phyloP scores from a whole-genome alignment of 495 filamentous ascomycete genomes.

The Podospora sp. region DNA sequence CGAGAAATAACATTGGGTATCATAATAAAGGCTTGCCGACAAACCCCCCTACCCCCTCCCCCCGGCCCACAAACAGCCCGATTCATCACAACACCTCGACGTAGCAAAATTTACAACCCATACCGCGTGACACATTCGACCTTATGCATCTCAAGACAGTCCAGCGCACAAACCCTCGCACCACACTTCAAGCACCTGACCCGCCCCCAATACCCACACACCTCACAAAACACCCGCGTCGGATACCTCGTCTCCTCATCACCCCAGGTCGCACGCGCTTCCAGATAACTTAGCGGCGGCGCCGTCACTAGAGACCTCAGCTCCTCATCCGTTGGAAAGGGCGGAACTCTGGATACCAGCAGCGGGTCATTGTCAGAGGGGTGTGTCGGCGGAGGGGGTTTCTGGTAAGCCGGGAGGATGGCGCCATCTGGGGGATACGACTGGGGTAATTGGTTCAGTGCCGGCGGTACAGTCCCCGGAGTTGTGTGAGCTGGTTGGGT shows the following conservation, averaged over 20 bases:
- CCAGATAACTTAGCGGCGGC: conserved; percentile 78
- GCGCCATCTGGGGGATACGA: conserved; percentile 34
- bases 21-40: too few relatives aligned
- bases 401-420: conserved; percentile 38
- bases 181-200: conserved; percentile 86
- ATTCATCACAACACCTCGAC: too few relatives aligned
- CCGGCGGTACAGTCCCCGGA: background rate
- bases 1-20: conserved; percentile 65
- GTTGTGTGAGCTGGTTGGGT: background rate
- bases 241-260: conserved; percentile 50
- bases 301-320: conserved; percentile 68
- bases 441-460: conserved; percentile 23
- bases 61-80: too few relatives aligned
- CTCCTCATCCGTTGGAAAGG: conserved; percentile 65
- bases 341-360: conserved; percentile 62
- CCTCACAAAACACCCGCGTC: conserved; percentile 76
- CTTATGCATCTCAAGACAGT: conserved; percentile 77
- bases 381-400: conserved; percentile 40
- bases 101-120: conserved; percentile 50
- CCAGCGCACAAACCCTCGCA: conserved; percentile 74
- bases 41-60: too few relatives aligned
- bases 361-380: conserved; percentile 63
- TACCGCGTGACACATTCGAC: conserved; percentile 72
- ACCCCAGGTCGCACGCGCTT: conserved; percentile 63
- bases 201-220: conserved; percentile 91